phyloP scores from a whole-genome alignment of 2,329 filamentous ascomycete genomes.

The Huntiella decipiens region DNA sequence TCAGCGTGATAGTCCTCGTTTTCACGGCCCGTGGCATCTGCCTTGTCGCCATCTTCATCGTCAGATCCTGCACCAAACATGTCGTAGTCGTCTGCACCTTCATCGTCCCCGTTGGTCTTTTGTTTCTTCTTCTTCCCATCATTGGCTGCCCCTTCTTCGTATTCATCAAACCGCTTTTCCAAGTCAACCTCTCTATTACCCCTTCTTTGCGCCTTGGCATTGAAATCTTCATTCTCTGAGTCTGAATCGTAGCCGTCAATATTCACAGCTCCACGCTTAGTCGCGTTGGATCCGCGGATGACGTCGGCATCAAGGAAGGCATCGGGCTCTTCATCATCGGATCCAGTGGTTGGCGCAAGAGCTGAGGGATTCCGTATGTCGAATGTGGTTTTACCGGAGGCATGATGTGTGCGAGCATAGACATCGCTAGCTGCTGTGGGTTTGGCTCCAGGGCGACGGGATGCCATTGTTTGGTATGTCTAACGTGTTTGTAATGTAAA shows the following conservation, averaged over 20 bases:
- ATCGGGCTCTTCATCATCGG: conserved; percentile 35
- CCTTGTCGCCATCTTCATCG: conserved; percentile 26
- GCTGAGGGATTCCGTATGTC: conserved; percentile 89
- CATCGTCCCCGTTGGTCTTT: conserved; percentile 18
- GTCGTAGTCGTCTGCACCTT: conserved; percentile 51
- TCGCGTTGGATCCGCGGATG: conserved; percentile 57
- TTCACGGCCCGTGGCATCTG: conserved; percentile 17
- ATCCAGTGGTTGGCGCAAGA: conserved; percentile 61
- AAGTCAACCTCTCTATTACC: conserved; percentile 17
- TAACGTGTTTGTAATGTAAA: background rate
- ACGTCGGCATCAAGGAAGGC: conserved; percentile 77
- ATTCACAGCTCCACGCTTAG: conserved; percentile 86
- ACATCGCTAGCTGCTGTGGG: conserved; percentile 71
- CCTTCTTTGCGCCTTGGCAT: conserved; percentile 48
- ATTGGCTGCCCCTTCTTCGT: conserved; percentile 26
- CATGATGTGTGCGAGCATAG: conserved; percentile 61
- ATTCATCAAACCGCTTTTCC: conserved; percentile 30
- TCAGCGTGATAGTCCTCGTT: conserved; percentile 17
- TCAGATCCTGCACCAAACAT: conserved; percentile 66
- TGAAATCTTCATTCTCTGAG: conserved; percentile 77
- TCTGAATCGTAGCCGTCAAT: conserved; percentile 95
- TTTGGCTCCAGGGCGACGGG: conserved; percentile 45
- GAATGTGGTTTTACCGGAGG: conserved; percentile 58
- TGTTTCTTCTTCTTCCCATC: conserved; percentile 14
- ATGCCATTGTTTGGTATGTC: conserved; percentile 27